phyloP scores from a whole-genome alignment of 495 filamentous ascomycete species.

The Opeltia flavorubescens region DNA sequence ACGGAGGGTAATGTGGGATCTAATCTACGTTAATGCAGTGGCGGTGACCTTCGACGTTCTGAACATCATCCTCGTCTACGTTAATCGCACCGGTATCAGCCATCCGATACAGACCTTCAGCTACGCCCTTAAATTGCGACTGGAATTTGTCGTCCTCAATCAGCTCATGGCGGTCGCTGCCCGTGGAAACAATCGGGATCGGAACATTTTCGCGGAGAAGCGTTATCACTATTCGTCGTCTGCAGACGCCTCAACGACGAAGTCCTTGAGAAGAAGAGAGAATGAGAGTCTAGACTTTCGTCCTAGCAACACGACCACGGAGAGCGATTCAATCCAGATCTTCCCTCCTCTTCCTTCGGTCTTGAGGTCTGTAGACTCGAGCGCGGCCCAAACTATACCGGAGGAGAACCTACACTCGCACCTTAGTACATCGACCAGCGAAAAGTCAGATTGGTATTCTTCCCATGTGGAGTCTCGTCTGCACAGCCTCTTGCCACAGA shows the following conservation, averaged over 20 bases:
- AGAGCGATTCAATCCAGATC: not conserved
- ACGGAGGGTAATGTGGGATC: constrained; percentile 24
- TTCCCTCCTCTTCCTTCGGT: not conserved
- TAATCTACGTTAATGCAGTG: constrained; percentile 30
- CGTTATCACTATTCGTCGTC: constrained; percentile 4
- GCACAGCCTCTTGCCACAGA: not conserved
- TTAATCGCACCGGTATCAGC: constrained; percentile 12
- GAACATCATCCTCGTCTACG: constrained; percentile 7
- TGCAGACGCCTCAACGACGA: not conserved
- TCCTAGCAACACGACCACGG: not conserved
- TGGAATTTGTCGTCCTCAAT: constrained; percentile 28
- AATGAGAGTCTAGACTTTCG: not conserved
- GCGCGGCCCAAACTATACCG: not conserved
- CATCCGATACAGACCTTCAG: constrained; percentile 21
- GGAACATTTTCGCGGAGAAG: constrained; percentile 5
- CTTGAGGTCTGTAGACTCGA: too few species aligned
- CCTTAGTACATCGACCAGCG: not conserved
- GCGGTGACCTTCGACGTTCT: constrained; percentile 25
- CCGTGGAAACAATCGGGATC: constrained; percentile 3
- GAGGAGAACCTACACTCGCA: not conserved
- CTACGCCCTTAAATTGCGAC: constrained; percentile 24
- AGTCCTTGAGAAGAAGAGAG: not conserved
- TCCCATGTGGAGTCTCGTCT: not conserved
- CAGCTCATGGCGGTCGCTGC: constrained; percentile 18
- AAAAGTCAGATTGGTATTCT: not conserved